phyloP scores from a whole-genome alignment of 805 yeast species.

The Starmerella vitae region DNA sequence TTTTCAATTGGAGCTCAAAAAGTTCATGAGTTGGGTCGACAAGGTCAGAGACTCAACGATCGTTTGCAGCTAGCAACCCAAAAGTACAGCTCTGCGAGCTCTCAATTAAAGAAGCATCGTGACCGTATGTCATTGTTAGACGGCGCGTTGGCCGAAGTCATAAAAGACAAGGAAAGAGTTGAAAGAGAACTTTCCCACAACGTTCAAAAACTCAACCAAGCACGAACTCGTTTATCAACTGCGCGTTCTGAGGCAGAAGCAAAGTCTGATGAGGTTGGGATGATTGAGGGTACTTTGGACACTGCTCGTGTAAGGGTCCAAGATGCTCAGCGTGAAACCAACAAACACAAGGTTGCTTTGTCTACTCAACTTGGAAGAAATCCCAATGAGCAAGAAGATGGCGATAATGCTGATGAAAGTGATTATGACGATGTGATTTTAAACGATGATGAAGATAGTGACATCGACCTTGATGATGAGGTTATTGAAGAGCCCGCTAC shows the following conservation, averaged over 20 bases:
- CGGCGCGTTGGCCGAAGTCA: conserved; percentile 10
- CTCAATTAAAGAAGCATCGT: conserved; percentile 31
- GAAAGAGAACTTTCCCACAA: conserved; percentile 21
- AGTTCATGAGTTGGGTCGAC: conserved; percentile 45
- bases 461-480: background rate
- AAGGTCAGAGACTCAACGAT: conserved; percentile 45
- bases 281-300: conserved; percentile 11
- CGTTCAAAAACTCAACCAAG: conserved; percentile 10
- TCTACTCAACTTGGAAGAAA: conserved; percentile 6
- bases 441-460: conserved; percentile 1
- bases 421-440: background rate
- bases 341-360: conserved; percentile 5
- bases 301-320: conserved; percentile 8
- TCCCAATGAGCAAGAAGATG: conserved; percentile 1
- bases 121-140: conserved; percentile 14
- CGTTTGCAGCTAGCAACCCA: conserved; percentile 54
- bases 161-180: conserved; percentile 11
- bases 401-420: background rate
- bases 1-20: conserved; percentile 31
- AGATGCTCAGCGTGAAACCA: conserved; percentile 13
- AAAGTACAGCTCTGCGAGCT: conserved; percentile 38
- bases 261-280: conserved; percentile 48
- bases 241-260: conserved; percentile 51
- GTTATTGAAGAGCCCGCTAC: background rate
- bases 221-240: conserved; percentile 49